phyloP scores from a whole-genome alignment of 2,329 filamentous ascomycete genomes.

The Sporothrix phasma region DNA sequence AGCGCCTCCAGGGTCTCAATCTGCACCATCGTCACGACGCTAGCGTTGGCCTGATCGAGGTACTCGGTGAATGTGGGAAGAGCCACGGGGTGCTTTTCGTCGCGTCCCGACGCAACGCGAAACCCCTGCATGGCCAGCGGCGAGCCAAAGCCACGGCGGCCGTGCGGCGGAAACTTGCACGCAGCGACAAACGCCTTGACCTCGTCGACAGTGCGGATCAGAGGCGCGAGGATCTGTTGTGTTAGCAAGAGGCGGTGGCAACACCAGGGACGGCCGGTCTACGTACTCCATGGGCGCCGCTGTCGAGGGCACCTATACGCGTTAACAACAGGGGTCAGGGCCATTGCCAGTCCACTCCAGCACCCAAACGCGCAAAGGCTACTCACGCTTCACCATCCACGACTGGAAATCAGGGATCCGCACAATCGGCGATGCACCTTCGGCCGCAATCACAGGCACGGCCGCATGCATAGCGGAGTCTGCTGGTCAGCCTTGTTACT shows the following conservation, averaged over 20 bases:
- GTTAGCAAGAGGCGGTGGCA: not conserved
- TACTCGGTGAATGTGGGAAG: slow-evolving; percentile 44
- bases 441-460: slow-evolving; percentile 45
- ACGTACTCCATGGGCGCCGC: slow-evolving; percentile 46
- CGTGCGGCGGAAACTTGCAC: slow-evolving; percentile 47
- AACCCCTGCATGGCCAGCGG: slow-evolving; percentile 45
- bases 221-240: slow-evolving; percentile 39
- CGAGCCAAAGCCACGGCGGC: slow-evolving; percentile 45
- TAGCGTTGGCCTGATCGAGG: slow-evolving; percentile 45
- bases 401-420: slow-evolving; percentile 47
- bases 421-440: slow-evolving; percentile 45
- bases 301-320: slow-evolving; percentile 48
- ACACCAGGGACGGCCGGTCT: not conserved
- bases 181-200: slow-evolving; percentile 39
- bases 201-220: slow-evolving; percentile 45
- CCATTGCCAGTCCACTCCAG: no score
- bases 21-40: slow-evolving; percentile 54
- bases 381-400: slow-evolving; percentile 46
- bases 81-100: slow-evolving; percentile 12
- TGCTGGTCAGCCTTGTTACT: slow-evolving; percentile 16
- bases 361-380: no score
- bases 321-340: no score
- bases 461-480: slow-evolving; percentile 49
- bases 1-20: slow-evolving; percentile 57
- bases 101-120: slow-evolving; percentile 13